Conservation (phyloP, 2,329 filamentous ascomycete genomes). For the Meredithiella fracta region DNA sequence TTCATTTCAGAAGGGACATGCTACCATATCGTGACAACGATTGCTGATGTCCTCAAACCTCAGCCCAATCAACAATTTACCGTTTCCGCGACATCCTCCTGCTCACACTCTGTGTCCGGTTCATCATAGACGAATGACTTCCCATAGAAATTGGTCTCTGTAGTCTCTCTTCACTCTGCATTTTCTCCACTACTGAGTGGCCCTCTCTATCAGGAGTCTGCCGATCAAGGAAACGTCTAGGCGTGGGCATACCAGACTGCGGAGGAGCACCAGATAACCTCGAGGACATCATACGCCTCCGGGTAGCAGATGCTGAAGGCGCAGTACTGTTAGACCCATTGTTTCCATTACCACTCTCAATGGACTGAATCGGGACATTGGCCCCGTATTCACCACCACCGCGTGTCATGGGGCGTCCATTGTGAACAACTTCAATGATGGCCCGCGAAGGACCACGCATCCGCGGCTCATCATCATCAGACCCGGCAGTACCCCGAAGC, state of each 20-base stretch:
- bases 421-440: slow-evolving; percentile 34
- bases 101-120: slow-evolving; percentile 31
- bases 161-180: slow-evolving; percentile 25
- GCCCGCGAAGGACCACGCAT: slow-evolving; percentile 43
- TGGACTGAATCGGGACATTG: slow-evolving; percentile 14
- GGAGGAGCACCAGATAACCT: slow-evolving; percentile 23
- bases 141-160: slow-evolving; percentile 29
- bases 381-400: slow-evolving; percentile 24
- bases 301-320: slow-evolving; percentile 33
- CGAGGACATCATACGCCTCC: slow-evolving; percentile 34
- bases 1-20: background rate
- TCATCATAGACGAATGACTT: slow-evolving; percentile 26
- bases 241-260: slow-evolving; percentile 12
- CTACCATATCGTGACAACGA: slow-evolving; percentile 1
- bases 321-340: slow-evolving; percentile 19
- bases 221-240: slow-evolving; percentile 9
- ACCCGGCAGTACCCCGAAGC: slow-evolving; percentile 30
- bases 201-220: slow-evolving; percentile 14
- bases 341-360: slow-evolving; percentile 17
- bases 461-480: slow-evolving; percentile 27
- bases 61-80: slow-evolving; percentile 22
- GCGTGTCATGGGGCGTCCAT: slow-evolving; percentile 19
- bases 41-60: background rate
- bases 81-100: slow-evolving; percentile 18
- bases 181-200: slow-evolving; percentile 21